Conservation (phyloP, 208 protist genomes). For the Acanthamoeba lugdunensis region DNA sequence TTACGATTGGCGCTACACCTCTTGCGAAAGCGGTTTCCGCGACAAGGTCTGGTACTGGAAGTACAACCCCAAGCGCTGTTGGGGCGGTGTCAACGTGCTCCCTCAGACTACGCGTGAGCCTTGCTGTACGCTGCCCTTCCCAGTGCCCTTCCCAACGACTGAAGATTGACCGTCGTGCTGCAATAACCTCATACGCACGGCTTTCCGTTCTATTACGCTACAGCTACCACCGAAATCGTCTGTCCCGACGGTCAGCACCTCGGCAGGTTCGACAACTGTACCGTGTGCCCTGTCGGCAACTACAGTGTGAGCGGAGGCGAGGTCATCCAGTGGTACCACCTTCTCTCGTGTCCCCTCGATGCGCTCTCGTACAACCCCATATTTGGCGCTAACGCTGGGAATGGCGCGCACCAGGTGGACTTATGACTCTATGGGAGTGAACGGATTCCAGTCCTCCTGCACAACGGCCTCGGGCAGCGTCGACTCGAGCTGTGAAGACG, state of each 20-base stretch:
- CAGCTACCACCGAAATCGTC: conserved; percentile 25
- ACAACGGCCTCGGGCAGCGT: not conserved
- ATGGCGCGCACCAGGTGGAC: conserved; percentile 26
- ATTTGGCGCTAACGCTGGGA: not conserved
- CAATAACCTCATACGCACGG: not conserved
- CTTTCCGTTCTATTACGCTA: not conserved
- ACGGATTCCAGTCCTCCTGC: conserved; percentile 23
- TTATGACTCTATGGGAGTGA: not conserved
- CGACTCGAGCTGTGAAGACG: conserved; percentile 7
- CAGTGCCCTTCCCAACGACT: not conserved
- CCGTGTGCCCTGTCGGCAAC: conserved; percentile 46
- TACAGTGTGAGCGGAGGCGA: conserved; percentile 67
- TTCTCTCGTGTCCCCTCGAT: not conserved
- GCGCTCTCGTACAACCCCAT: not conserved
- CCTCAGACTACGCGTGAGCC: conserved; percentile 5
- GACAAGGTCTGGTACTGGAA: conserved; percentile 65
- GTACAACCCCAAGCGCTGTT: conserved; percentile 73
- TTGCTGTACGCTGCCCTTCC: conserved; percentile 13
- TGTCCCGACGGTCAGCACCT: conserved; percentile 58
- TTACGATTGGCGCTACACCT: conserved; percentile 68
- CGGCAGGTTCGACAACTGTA: conserved; percentile 51
- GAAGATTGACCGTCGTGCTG: not conserved
- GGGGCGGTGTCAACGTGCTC: conserved; percentile 16
- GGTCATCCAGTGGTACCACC: conserved; percentile 9
- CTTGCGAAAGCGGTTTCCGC: conserved; percentile 49